A percentile compares a stretch with the other conserved stretches of the same genome.
Evolutionary conservation across 2,329 filamentous ascomycete genomes (phyloP).

Genomic region (Aspergillus bombycis): DNA sequence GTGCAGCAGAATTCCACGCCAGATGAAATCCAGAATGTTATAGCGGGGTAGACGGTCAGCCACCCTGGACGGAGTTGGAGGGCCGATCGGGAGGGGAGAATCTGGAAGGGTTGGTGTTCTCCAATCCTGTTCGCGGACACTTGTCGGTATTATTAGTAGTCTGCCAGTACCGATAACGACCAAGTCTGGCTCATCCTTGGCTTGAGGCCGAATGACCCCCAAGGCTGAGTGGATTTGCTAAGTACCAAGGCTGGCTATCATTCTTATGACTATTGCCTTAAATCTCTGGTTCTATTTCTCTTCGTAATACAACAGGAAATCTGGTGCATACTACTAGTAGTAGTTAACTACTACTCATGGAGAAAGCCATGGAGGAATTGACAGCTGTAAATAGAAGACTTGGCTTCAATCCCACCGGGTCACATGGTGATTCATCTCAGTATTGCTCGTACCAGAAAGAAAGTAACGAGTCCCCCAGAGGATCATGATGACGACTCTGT

Average conservation of each 20-base stretch:
- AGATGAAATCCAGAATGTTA: conserved; percentile 24
- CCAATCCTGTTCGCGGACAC: conserved; percentile 19
- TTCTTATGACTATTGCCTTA: too few relatives aligned
- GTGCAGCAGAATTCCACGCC: conserved; percentile 16
- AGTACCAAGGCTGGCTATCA: too few relatives aligned
- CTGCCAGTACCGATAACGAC: neutral
- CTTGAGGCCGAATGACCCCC: too few relatives aligned
- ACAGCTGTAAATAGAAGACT: neutral
- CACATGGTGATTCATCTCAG: neutral
- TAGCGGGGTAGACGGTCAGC: conserved; percentile 20
- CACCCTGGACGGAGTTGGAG: conserved; percentile 8
- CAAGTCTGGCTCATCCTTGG: too few relatives aligned
- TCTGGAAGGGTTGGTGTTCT: conserved; percentile 9
- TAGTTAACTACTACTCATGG: too few relatives aligned
- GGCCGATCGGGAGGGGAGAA: conserved; percentile 15
- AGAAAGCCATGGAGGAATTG: neutral
- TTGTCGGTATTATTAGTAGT: conserved; percentile 12
- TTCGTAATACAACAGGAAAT: neutral
- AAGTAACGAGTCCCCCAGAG: neutral
- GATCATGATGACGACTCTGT: neutral
- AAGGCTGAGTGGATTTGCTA: too few relatives aligned
- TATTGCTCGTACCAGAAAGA: neutral
- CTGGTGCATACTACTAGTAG: too few relatives aligned
- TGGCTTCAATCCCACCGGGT: neutral
- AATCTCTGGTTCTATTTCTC: neutral